Evolutionary conservation across 1,284 basidiomycete genomes (phyloP), one percentile per base, ranked within the genome.

Genomic region (Agaricales sp.): DNA sequence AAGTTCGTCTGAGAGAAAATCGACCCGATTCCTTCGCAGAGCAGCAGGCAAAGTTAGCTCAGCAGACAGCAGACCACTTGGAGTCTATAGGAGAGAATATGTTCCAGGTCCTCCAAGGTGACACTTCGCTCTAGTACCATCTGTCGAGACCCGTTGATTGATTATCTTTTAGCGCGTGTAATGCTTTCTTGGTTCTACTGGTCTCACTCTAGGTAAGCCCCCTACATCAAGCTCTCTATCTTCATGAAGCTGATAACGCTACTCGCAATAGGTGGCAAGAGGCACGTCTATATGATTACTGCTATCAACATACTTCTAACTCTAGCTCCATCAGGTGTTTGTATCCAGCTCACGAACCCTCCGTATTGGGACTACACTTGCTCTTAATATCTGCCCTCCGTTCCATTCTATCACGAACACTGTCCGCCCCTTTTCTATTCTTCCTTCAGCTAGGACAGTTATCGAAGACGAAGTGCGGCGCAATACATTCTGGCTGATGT

Each of bases 401-500:
- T 86, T 82, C 58, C 74, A 76, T 59, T 76, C 78, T 0, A 77
- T 82, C 39, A 68, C 75, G 3, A 76, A 75, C 43, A 67, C 70
- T 8, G 62, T 70, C 38, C 66, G 76, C 20, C 71, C 77, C 0
- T 66, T 75, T 20, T 77, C 80, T 6, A 74, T 86, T 46, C 61
- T 86, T 18, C 67, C 73, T 1, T 69, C 77, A 2, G 77, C 83
- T 8, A 66, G 67, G 38, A 80, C 72, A 46, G 71, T 78, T 1
- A 65, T 80, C 4, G 83, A 87, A 60, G 83, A 85, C 45, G 84
- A 87, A 61, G 75, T 68, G 39, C 68, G 83, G 51, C 69, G 83
- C 49, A 87, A 86, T 57, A 70, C 77, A 1, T 87, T 87, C 57
- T 88, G 84, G 84, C 59, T 78, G 55, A 79, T 80, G 2, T 86